Percentiles rank a stretch among this genome's conserved stretches.
These are phyloP conservation scores for Russula abietina DNA, from an alignment of 768 basidiomycete genomes.

Conservation along the genomic window DNA sequence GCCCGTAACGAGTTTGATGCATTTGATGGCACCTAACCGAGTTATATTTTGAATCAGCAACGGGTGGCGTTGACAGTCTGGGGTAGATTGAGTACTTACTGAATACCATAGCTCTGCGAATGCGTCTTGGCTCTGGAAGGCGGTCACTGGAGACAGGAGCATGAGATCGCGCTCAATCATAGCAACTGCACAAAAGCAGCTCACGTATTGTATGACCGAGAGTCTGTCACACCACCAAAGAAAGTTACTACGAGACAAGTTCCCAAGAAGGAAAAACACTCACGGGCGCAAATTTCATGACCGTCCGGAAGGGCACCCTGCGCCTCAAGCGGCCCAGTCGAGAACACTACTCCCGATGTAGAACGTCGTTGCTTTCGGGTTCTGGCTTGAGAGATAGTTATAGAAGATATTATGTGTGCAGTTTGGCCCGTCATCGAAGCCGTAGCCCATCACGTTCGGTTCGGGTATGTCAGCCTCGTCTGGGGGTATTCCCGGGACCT, in stretches of 20 bases:
- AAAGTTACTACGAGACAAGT: too few species aligned
- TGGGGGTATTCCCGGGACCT: slow-evolving; percentile 36
- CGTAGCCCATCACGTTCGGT: slow-evolving; percentile 52
- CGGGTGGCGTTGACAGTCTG: background rate
- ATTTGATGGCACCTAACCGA: slow-evolving; percentile 39
- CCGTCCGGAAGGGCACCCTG: slow-evolving; percentile 49
- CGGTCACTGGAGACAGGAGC: too few species aligned
- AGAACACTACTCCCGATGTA: slow-evolving; percentile 55
- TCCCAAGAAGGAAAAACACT: slow-evolving; percentile 29
- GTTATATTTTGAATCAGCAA: slow-evolving; percentile 5
- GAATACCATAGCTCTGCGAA: slow-evolving; percentile 80
- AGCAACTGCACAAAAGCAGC: background rate
- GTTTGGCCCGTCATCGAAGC: slow-evolving; percentile 61
- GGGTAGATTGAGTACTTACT: slow-evolving; percentile 32
- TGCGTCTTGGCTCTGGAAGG: too few species aligned
- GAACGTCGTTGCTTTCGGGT: slow-evolving; percentile 62
- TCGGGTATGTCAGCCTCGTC: slow-evolving; percentile 49
- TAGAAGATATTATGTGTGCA: slow-evolving; percentile 70
- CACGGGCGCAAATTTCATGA: slow-evolving; percentile 57
- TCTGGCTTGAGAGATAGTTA: slow-evolving; percentile 43
- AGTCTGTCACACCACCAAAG: too few species aligned
- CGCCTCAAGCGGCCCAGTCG: slow-evolving; percentile 51
- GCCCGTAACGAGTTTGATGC: slow-evolving; percentile 49
- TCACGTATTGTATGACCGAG: slow-evolving; percentile 48
- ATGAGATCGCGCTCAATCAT: background rate